phyloP scores from a whole-genome alignment of 805 yeast species.

The Blastobotrys muscicola region DNA sequence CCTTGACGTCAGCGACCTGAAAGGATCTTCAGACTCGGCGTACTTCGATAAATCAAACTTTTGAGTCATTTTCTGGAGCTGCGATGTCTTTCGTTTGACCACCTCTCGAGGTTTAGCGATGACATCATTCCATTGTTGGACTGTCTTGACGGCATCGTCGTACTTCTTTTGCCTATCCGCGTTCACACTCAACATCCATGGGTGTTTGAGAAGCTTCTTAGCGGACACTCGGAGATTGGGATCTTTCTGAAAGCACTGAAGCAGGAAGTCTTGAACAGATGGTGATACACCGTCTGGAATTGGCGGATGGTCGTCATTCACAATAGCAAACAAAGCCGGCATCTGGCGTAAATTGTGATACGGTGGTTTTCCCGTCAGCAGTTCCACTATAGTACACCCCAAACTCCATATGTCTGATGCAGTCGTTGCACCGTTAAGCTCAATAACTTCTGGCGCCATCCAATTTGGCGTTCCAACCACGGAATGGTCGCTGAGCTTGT shows the following conservation, averaged over 20 bases:
- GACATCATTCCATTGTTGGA: constrained; percentile 23
- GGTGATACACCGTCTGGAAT: constrained; percentile 42
- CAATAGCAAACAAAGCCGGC: constrained; percentile 79
- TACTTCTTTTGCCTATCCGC: constrained; percentile 7
- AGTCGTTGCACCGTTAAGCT: constrained; percentile 74
- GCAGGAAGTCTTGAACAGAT: constrained; percentile 46
- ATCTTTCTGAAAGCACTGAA: constrained; percentile 63
- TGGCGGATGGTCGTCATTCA: constrained; percentile 62
- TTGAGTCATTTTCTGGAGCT: not conserved
- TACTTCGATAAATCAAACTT: too few relatives aligned
- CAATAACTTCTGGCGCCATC: constrained; percentile 97
- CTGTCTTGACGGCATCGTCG: constrained; percentile 23
- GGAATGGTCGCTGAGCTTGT: constrained; percentile 19
- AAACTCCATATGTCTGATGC: constrained; percentile 80
- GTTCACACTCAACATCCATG: constrained; percentile 41
- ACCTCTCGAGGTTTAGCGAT: constrained; percentile 8
- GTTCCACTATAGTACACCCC: constrained; percentile 90
- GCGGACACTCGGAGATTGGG: constrained; percentile 54
- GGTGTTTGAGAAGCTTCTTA: constrained; percentile 43
- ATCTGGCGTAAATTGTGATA: constrained; percentile 65
- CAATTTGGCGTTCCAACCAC: constrained; percentile 86
- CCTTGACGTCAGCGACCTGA: too few relatives aligned
- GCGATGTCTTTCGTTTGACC: not conserved
- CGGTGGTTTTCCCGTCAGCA: constrained; percentile 81
- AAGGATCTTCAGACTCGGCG: too few relatives aligned